phyloP scores from a whole-genome alignment of 257 asterid species.

The Solanum medicagineum region DNA sequence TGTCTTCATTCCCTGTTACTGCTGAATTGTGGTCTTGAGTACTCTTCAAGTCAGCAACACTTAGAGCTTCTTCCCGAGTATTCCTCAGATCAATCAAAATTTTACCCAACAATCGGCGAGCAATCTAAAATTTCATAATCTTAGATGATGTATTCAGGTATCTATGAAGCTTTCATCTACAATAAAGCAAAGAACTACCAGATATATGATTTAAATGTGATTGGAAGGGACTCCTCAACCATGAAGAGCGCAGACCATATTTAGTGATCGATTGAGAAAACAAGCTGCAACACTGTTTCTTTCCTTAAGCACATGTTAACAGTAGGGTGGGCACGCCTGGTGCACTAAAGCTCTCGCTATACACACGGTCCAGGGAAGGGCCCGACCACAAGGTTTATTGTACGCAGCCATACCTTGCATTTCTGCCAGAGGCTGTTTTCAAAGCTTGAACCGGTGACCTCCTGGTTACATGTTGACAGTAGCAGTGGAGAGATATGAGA shows the following conservation, averaged over 20 bases:
- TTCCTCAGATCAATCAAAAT: constrained; percentile 74
- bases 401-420: too few species aligned
- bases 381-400: too few species aligned
- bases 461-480: not conserved
- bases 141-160: not conserved
- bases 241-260: not conserved
- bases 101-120: constrained; percentile 89
- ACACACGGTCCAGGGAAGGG: too few species aligned
- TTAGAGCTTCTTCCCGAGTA: constrained; percentile 82
- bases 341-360: too few species aligned
- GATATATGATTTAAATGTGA: not conserved
- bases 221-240: not conserved
- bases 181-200: not conserved
- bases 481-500: not conserved
- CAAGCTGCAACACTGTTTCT: not conserved
- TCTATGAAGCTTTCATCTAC: not conserved
- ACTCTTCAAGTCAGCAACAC: constrained; percentile 68
- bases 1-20: not conserved
- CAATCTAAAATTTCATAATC: constrained; percentile 35
- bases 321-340: not conserved
- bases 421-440: too few species aligned
- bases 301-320: not conserved
- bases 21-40: constrained; percentile 40
- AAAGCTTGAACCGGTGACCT: too few species aligned
- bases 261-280: not conserved